Conservation (phyloP, 2,329 filamentous ascomycete species). For the Westerdykella aurantiaca region DNA sequence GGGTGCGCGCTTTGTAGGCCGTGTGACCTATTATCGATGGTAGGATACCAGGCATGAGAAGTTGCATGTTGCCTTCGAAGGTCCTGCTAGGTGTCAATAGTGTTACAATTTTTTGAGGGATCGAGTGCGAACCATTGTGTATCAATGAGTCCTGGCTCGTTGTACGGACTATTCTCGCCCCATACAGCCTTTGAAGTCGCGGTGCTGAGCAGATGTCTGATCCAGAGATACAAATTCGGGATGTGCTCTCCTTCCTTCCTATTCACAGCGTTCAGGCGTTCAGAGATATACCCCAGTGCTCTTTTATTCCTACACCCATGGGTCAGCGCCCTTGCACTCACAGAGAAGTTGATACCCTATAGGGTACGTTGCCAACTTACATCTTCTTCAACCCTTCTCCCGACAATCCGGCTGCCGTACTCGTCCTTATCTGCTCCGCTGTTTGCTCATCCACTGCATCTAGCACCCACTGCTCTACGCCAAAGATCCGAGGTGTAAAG, state of each 20-base stretch:
- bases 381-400: not conserved
- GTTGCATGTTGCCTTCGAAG: not conserved
- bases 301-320: not conserved
- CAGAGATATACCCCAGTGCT: not conserved
- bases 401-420: not conserved
- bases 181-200: not conserved
- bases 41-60: not conserved
- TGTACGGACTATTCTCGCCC: not conserved
- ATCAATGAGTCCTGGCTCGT: not conserved
- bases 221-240: not conserved
- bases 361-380: not conserved
- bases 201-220: not conserved
- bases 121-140: not conserved
- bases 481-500: not conserved
- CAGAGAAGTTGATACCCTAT: not conserved
- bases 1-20: not conserved
- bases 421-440: not conserved
- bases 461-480: not conserved
- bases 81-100: not conserved
- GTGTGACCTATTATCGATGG: not conserved
- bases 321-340: not conserved
- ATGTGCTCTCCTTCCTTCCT: not conserved
- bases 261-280: not conserved
- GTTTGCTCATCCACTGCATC: not conserved
- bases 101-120: not conserved